Evolutionary conservation across 2,329 filamentous ascomycete species (phyloP), one percentile per base, ranked within the genome.

Genomic region (Talaromyces sp.): DNA sequence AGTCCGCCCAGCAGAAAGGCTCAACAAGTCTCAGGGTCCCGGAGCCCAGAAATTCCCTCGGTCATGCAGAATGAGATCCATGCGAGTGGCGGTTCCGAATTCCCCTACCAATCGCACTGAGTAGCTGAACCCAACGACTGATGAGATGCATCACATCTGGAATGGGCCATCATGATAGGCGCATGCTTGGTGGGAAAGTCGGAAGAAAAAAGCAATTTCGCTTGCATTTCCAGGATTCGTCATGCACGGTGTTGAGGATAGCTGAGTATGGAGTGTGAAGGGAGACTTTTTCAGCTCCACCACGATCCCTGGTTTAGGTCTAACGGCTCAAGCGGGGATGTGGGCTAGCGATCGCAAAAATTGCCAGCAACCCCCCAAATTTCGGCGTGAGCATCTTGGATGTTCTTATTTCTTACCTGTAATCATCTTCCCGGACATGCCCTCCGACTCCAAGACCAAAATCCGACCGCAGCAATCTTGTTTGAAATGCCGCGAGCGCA

Each of bases 401-500:
- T 32, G n/a, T 17, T 30, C 22, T 17, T 14, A 29, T 13, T 39
- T 29, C 11, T 29, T 29, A 22, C 35, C 32, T n/a, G n/a, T n/a
- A n/a, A n/a, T n/a, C n/a, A n/a, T n/a, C 14, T 11, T 27, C 1
- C 35, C 24, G 24, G 46, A 40, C 17, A 43, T 49, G 47, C 27
- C 44, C 29, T 16, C 39, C 19, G 32, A 49, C 14, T 35, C 47
- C 17, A 49, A 44, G 20, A 41, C 47, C 8, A 49, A 67, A 32
- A 58, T 61, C 27, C 62, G 65, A 14, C 65, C 65, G 6, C 65
- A 67, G 43, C 65, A 67, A 46, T 67, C 65, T 3, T 68, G 65
- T 56, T 56, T 61, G 1, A 61, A 62, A 49, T 68, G 65, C 48
- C 62, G 65, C 22, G 65, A 66, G 49, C 63, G 65, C 49, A 68